A percentile compares a stretch with the other conserved stretches of the same genome.
These are phyloP conservation scores for Beauveria sp. DNA, from an alignment of 2,329 filamentous ascomycete genomes.

Conservation along the genomic window DNA sequence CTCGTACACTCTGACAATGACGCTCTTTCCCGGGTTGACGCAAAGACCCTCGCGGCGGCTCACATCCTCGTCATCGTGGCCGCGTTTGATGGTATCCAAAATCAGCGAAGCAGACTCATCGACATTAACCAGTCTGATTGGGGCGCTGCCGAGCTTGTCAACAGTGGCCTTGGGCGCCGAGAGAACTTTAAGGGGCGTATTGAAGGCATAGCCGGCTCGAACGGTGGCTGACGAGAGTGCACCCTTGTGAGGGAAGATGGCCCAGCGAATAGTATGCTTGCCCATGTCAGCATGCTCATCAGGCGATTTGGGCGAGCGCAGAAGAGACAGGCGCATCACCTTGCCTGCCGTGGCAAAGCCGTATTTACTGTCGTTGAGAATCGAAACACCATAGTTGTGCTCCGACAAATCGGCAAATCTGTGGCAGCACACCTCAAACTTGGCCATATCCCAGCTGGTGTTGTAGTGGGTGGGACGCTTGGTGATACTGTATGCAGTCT, in stretches of 20 bases:
- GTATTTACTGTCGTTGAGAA: constrained; percentile 93
- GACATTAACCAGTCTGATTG: constrained; percentile 61
- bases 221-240: constrained; percentile 65
- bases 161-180: constrained; percentile 22
- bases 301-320: constrained; percentile 84
- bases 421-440: constrained; percentile 94
- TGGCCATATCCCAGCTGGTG: constrained; percentile 94
- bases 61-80: constrained; percentile 77
- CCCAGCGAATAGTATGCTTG: constrained; percentile 77
- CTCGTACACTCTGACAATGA: constrained; percentile 83
- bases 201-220: constrained; percentile 81
- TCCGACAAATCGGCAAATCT: constrained; percentile 90
- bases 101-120: constrained; percentile 54
- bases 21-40: constrained; percentile 62
- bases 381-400: constrained; percentile 79
- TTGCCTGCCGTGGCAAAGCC: constrained; percentile 87
- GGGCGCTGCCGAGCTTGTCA: constrained; percentile 24
- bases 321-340: constrained; percentile 78
- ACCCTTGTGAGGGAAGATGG: constrained; percentile 78
- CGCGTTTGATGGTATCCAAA: constrained; percentile 85
- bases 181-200: constrained; percentile 58
- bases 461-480: constrained; percentile 95
- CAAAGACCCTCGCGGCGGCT: constrained; percentile 53
- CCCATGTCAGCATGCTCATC: constrained; percentile 95
- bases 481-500: constrained; percentile 87